phyloP scores from a whole-genome alignment of 257 asterid genomes.

The Thymus quinquecostatus region DNA sequence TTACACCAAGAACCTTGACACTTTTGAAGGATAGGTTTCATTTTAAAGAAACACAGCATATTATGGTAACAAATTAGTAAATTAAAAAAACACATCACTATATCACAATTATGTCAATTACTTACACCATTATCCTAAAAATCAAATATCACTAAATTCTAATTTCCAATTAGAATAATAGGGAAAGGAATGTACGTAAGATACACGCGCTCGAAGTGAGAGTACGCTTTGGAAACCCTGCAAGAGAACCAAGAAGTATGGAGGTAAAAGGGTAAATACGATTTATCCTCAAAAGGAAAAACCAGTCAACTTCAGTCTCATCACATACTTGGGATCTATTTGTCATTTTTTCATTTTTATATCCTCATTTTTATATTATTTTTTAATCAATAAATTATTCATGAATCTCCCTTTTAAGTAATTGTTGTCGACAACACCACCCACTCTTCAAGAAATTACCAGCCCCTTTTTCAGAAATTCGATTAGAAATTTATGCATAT shows the following conservation, averaged over 20 bases:
- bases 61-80: too few species aligned
- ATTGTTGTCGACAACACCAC: conserved; percentile 29
- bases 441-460: conserved; percentile 24
- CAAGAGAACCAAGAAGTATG: neutral
- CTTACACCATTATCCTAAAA: too few species aligned
- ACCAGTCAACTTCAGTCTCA: conserved; percentile 36
- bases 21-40: too few species aligned
- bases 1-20: too few species aligned
- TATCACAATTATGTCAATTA: too few species aligned
- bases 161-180: too few species aligned
- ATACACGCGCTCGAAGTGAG: conserved; percentile 20
- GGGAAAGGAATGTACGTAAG: too few species aligned
- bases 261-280: conserved; percentile 27
- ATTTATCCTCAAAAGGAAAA: conserved; percentile 33
- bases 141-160: too few species aligned
- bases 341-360: conserved; percentile 23
- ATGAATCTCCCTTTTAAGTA: conserved; percentile 1
- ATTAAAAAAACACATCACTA: too few species aligned
- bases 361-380: too few species aligned
- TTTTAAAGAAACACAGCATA: too few species aligned
- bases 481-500: neutral
- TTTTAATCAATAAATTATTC: too few species aligned
- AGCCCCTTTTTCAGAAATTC: neutral
- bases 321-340: conserved; percentile 32
- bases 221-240: neutral